Evolutionary conservation across 768 basidiomycete genomes (phyloP).

Genomic region (Lepiota venenata): DNA sequence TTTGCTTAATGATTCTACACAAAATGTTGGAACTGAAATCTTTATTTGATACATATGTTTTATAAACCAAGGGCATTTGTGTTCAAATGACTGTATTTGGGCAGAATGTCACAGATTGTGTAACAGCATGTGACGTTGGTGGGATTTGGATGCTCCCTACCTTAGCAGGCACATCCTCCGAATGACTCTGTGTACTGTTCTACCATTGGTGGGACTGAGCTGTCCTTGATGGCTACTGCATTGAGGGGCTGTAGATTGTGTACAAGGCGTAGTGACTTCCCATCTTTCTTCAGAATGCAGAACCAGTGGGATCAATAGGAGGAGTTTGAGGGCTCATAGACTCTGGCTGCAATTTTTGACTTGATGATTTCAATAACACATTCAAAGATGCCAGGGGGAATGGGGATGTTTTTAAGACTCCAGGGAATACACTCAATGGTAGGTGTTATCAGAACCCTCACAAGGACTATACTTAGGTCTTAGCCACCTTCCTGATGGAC

Average conservation of each 20-base stretch:
- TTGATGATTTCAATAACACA: slow-evolving; percentile 22
- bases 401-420: slow-evolving; percentile 23
- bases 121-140: too few species aligned
- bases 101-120: too few species aligned
- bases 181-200: slow-evolving; percentile 14
- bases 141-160: too few species aligned
- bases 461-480: too few species aligned
- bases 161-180: slow-evolving; percentile 10
- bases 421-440: slow-evolving; percentile 28
- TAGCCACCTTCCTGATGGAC: too few species aligned
- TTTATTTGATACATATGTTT: too few species aligned
- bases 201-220: slow-evolving; percentile 10
- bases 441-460: too few species aligned
- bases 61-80: too few species aligned
- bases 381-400: slow-evolving; percentile 24
- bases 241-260: slow-evolving; percentile 17
- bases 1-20: too few species aligned
- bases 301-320: slow-evolving; percentile 15
- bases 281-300: slow-evolving; percentile 16
- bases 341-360: slow-evolving; percentile 14
- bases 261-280: slow-evolving; percentile 13
- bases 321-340: slow-evolving; percentile 8
- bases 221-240: slow-evolving; percentile 14
- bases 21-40: too few species aligned
- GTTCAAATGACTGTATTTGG: too few species aligned